phyloP scores from a whole-genome alignment of 2,329 filamentous ascomycete genomes.

The Cyphellophora europaea region DNA sequence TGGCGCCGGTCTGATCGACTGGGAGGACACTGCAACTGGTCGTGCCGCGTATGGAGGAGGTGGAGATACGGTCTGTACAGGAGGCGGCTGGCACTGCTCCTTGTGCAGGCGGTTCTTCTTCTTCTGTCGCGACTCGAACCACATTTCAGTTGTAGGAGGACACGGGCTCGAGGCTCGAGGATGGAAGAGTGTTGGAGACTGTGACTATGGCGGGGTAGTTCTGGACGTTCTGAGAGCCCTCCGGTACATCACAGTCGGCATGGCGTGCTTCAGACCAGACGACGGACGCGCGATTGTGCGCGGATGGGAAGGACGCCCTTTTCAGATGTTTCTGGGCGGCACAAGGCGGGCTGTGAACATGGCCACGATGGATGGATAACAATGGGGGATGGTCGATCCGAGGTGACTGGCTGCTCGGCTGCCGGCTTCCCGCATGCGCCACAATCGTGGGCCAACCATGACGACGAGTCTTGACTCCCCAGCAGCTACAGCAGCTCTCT shows the following conservation, averaged over 20 bases:
- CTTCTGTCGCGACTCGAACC: background rate
- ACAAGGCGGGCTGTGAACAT: too few relatives aligned
- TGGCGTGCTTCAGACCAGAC: background rate
- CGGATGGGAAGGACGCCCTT: too few relatives aligned
- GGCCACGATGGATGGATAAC: background rate
- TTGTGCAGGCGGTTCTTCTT: background rate
- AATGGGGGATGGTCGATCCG: background rate
- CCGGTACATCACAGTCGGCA: background rate
- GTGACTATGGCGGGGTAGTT: too few relatives aligned
- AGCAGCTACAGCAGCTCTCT: too few relatives aligned
- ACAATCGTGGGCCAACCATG: background rate
- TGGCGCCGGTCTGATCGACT: background rate
- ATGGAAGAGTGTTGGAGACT: background rate
- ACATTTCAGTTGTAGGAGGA: too few relatives aligned
- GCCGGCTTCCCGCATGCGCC: background rate
- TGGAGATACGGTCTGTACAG: background rate
- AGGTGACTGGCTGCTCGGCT: background rate
- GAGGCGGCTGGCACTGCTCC: background rate
- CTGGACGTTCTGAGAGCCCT: background rate
- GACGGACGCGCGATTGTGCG: too few relatives aligned
- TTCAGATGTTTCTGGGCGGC: background rate
- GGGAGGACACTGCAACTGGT: background rate
- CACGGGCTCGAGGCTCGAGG: too few relatives aligned
- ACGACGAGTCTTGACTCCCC: background rate
- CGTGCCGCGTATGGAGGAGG: conserved; percentile 1